Conservation (phyloP, 768 basidiomycete genomes). For the Termitomyces sp. region DNA sequence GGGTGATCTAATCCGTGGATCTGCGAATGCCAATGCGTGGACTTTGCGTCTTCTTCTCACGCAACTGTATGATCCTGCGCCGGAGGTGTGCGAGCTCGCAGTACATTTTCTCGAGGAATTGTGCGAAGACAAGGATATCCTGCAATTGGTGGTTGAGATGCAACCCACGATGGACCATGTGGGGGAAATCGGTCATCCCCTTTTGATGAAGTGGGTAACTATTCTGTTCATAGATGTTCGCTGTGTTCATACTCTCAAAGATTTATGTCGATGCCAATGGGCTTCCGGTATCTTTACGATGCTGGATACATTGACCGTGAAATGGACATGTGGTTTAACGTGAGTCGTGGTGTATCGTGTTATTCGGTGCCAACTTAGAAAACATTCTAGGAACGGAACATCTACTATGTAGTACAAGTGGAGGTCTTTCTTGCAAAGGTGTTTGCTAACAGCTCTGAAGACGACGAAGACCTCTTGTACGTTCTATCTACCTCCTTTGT, state of each 20-base stretch:
- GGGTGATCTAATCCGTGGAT: conserved; percentile 69
- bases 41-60: conserved; percentile 87
- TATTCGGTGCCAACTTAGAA: not conserved
- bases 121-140: conserved; percentile 76
- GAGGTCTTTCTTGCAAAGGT: conserved; percentile 87
- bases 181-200: conserved; percentile 84
- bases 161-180: conserved; percentile 94
- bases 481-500: conserved; percentile 13
- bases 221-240: not conserved
- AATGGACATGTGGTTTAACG: conserved; percentile 96
- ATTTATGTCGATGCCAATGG: conserved; percentile 91
- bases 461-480: conserved; percentile 58
- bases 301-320: conserved; percentile 91
- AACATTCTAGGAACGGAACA: conserved; percentile 74
- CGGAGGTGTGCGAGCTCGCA: conserved; percentile 87
- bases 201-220: conserved; percentile 76
- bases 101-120: conserved; percentile 86
- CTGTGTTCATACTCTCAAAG: conserved; percentile 30
- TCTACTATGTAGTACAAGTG: conserved; percentile 88
- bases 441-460: conserved; percentile 60
- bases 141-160: conserved; percentile 91
- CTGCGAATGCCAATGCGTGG: conserved; percentile 72
- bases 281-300: conserved; percentile 88
- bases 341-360: conserved; percentile 28
- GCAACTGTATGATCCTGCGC: conserved; percentile 89